Evolutionary conservation across 441 rosid genomes (phyloP).

Genomic region (Adansonia grandidieri): DNA sequence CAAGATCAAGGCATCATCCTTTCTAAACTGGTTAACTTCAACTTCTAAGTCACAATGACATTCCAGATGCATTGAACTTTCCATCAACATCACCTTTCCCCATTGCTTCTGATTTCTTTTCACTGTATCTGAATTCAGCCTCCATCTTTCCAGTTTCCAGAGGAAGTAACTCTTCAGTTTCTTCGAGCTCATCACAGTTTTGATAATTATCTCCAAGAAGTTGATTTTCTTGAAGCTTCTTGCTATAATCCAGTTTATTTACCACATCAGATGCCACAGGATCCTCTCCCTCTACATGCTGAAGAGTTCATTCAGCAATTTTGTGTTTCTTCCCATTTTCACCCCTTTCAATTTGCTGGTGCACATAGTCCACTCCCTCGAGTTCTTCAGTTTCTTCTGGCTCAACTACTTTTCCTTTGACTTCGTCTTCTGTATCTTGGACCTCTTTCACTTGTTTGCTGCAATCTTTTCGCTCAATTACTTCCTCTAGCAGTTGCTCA

Average conservation of each 20-base stretch:
- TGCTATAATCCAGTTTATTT: conserved; percentile 28
- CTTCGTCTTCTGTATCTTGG: conserved; percentile 36
- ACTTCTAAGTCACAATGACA: conserved; percentile 30
- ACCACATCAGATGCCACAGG: conserved; percentile 24
- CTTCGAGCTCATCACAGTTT: conserved; percentile 34
- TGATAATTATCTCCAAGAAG: conserved; percentile 35
- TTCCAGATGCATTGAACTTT: conserved; percentile 31
- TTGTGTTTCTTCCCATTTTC: conserved; percentile 29
- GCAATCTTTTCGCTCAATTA: conserved; percentile 23
- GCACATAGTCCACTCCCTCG: conserved; percentile 35
- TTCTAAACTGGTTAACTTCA: conserved; percentile 23
- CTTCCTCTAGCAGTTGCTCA: conserved; percentile 29
- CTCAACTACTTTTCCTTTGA: conserved; percentile 31
- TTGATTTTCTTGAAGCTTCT: conserved; percentile 31
- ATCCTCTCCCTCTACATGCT: conserved; percentile 34
- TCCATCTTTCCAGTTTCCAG: conserved; percentile 35
- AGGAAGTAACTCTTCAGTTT: conserved; percentile 34
- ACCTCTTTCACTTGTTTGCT: conserved; percentile 24
- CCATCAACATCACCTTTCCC: conserved; percentile 27
- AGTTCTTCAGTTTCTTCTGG: conserved; percentile 38
- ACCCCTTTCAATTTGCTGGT: conserved; percentile 25
- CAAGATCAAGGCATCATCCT: conserved; percentile 30
- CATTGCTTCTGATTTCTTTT: conserved; percentile 37
- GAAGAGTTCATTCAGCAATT: conserved; percentile 33
- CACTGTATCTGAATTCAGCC: conserved; percentile 31